A percentile compares a stretch with the other conserved stretches of the same genome.
Conservation (phyloP, 1,139 yeast genomes). For the Yamadazyma sp. region DNA sequence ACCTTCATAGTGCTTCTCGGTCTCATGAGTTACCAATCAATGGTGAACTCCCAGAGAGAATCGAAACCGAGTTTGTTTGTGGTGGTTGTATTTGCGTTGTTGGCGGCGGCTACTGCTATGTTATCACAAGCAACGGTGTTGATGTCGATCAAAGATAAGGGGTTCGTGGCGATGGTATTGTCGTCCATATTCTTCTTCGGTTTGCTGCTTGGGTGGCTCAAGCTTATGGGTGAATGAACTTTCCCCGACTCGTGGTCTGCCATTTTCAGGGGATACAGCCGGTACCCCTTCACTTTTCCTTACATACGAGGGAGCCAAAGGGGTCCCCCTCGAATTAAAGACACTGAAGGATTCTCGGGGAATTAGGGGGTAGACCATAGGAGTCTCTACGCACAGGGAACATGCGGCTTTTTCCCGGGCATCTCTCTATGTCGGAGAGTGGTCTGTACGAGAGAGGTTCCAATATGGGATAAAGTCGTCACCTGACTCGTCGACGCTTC, state of each 20-base stretch:
- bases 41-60: background rate
- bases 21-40: slow-evolving; percentile 2
- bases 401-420: too few relatives aligned
- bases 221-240: background rate
- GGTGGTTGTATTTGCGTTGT: background rate
- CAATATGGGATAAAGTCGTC: too few relatives aligned
- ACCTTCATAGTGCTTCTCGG: slow-evolving; percentile 3
- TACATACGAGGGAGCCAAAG: too few relatives aligned
- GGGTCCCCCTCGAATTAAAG: too few relatives aligned
- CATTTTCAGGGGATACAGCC: too few relatives aligned
- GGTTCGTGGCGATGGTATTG: background rate
- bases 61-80: background rate
- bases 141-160: background rate
- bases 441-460: too few relatives aligned
- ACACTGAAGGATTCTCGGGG: background rate
- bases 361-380: too few relatives aligned
- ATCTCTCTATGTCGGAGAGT: too few relatives aligned
- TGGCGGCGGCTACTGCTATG: slow-evolving; percentile 1
- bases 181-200: background rate
- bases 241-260: too few relatives aligned
- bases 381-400: too few relatives aligned
- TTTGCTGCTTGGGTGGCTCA: slow-evolving; percentile 1
- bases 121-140: slow-evolving; percentile 2
- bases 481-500: too few relatives aligned
- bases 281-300: too few relatives aligned